Evolutionary conservation across 306 rosid genomes (phyloP), one percentile per base, ranked within the genome.

Genomic region (Arachis hypogaea): DNA sequence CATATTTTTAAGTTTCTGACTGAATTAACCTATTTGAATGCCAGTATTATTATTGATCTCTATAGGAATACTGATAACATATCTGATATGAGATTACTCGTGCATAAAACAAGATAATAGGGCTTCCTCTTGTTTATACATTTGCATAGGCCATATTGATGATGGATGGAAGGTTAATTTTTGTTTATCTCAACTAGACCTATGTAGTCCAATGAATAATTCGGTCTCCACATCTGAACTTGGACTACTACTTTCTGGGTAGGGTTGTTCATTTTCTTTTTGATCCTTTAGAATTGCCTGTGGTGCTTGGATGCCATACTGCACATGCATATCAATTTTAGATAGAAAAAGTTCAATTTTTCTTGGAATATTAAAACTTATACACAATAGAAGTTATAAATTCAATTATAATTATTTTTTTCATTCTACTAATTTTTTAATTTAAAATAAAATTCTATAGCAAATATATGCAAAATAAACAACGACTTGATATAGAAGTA

Each of bases 221-320:
- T 85, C 96, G 16, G 97, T 93, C 80, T 86, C 96, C 40, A 93
- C 98, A 7, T 86, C 90, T 54, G 96, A 89, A 72, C 82, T 83
- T 57, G 90, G 84, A 65, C 80, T 82, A 65, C 80, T 82, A 72
- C 89, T 85, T 66, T 88, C 89, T 44, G 54, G 69, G 68, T 52
- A 73, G 6, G 67, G 29, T 9, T 74, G 57, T 50, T 33, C 38
- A 33, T 45, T 79, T 68, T 78, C 85, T 79, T 61, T 72, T 7
- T 28, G 61, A 56, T 75, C 81, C 33, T 16, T 44, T 41, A 49
- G 14, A 51, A 59, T 64, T 70, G 79, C 46, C 60, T 51, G 50
- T 42, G 66, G 59, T 65, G 38, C 38, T 2, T 78, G 74, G 7
- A 64, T 2, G 6, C 68, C 81, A 68, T 69, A 80, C 89, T 87